Percentiles rank a stretch among this genome's conserved stretches.
Conservation (phyloP, 1,284 basidiomycete species). For the Heterobasidion annosum region DNA sequence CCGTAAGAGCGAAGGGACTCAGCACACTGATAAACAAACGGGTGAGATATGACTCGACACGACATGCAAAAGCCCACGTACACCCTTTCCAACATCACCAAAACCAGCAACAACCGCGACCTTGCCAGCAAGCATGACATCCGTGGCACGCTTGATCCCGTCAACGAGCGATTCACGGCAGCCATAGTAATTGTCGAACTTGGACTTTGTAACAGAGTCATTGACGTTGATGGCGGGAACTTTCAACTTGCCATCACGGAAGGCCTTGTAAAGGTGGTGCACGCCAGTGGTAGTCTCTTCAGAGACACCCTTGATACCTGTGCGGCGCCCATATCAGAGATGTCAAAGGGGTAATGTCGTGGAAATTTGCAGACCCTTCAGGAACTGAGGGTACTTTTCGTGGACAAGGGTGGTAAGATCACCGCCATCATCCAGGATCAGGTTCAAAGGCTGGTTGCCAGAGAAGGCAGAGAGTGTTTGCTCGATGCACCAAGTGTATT, state of each 20-base stretch:
- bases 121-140: slow-evolving; percentile 99
- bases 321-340: slow-evolving; percentile 1
- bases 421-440: slow-evolving; percentile 99
- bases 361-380: slow-evolving; percentile 42
- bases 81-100: slow-evolving; percentile 99
- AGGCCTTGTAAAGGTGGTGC: slow-evolving; percentile 97
- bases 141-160: slow-evolving; percentile 99
- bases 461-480: slow-evolving; percentile 86
- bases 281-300: slow-evolving; percentile 99
- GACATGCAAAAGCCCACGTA: slow-evolving; percentile 32
- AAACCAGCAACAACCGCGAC: slow-evolving; percentile 98
- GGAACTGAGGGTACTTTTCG: slow-evolving; percentile 90
- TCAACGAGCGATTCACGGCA: slow-evolving; percentile 99
- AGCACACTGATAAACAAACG: slow-evolving; percentile 63
- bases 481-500: slow-evolving; percentile 98
- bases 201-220: slow-evolving; percentile 99
- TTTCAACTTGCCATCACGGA: slow-evolving; percentile 94
- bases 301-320: slow-evolving; percentile 87
- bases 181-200: slow-evolving; percentile 96
- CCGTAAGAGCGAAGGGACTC: slow-evolving; percentile 97
- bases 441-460: slow-evolving; percentile 82
- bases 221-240: slow-evolving; percentile 99
- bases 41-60: background rate
- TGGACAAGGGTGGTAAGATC: slow-evolving; percentile 95
- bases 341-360: background rate